A percentile compares a stretch with the other conserved stretches of the same genome.
phyloP scores from a whole-genome alignment of 164 flowering plant genomes.

The Litsea cubeba region DNA sequence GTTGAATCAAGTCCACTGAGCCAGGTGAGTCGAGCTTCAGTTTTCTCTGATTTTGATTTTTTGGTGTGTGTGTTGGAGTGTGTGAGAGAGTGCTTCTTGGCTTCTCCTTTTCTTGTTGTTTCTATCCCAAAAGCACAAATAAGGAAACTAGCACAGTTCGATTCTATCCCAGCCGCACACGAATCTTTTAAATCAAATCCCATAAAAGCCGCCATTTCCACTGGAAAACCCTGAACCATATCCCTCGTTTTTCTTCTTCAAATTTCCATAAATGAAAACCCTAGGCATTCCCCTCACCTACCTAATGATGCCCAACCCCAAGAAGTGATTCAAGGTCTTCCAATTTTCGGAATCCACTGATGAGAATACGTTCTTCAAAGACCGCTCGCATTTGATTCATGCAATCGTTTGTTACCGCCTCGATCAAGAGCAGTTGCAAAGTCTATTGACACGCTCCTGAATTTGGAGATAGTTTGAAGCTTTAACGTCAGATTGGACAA shows the following conservation, averaged over 20 bases:
- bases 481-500: constrained; percentile 79
- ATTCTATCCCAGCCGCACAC: too few species aligned
- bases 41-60: too few species aligned
- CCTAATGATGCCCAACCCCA: constrained; percentile 54
- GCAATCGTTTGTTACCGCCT: constrained; percentile 66
- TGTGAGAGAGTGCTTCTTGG: too few species aligned
- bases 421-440: constrained; percentile 52
- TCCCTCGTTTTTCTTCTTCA: background rate
- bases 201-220: too few species aligned
- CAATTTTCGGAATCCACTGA: constrained; percentile 39
- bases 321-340: constrained; percentile 58
- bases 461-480: constrained; percentile 69
- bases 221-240: too few species aligned
- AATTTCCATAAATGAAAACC: constrained; percentile 39
- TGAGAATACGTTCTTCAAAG: constrained; percentile 26
- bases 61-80: too few species aligned
- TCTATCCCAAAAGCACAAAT: too few species aligned
- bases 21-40: too few species aligned
- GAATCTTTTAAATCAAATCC: too few species aligned
- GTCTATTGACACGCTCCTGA: constrained; percentile 63
- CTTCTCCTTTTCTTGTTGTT: too few species aligned
- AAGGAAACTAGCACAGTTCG: too few species aligned
- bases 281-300: constrained; percentile 58
- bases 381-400: constrained; percentile 38
- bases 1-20: too few species aligned